These are phyloP conservation scores for Linnemannia zychae DNA, from an alignment of 192 early-diverging fungal species.

Conservation along the genomic window DNA sequence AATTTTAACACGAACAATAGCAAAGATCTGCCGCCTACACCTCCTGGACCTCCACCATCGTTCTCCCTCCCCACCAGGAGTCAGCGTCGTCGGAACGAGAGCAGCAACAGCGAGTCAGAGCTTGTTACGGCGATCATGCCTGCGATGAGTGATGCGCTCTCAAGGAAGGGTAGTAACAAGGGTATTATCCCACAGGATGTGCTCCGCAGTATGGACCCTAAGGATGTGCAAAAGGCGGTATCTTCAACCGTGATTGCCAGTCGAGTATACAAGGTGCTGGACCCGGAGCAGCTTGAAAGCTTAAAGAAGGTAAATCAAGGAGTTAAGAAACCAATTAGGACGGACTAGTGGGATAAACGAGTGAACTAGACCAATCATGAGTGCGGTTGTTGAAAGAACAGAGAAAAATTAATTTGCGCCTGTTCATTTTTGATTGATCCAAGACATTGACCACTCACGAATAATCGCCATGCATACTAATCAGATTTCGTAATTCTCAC, in stretches of 20 bases:
- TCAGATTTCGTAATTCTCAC: not conserved
- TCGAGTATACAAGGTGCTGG: slow-evolving; percentile 48
- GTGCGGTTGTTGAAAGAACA: not conserved
- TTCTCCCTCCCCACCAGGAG: not conserved
- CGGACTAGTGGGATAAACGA: not conserved
- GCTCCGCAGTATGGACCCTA: slow-evolving; percentile 29
- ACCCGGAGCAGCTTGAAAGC: slow-evolving; percentile 23
- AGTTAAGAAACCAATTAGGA: not conserved
- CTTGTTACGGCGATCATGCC: not conserved
- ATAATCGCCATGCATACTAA: not conserved
- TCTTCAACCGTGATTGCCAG: slow-evolving; percentile 22
- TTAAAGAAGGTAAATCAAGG: slow-evolving; percentile 36
- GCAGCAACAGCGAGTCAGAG: not conserved
- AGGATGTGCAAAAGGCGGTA: slow-evolving; percentile 17
- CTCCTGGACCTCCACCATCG: slow-evolving; percentile 12
- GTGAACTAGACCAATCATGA: too few relatives aligned
- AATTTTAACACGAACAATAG: not conserved
- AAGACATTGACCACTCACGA: not conserved
- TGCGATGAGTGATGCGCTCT: not conserved
- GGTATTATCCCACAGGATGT: slow-evolving; percentile 50
- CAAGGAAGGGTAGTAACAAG: slow-evolving; percentile 4
- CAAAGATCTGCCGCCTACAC: slow-evolving; percentile 44
- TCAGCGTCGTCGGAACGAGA: not conserved
- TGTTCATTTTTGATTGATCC: not conserved
- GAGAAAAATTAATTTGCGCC: not conserved